Percentiles rank a stretch among this genome's conserved stretches.
Conservation (phyloP, 2,329 filamentous ascomycete genomes). For the Ophiostoma triangulosporum region DNA sequence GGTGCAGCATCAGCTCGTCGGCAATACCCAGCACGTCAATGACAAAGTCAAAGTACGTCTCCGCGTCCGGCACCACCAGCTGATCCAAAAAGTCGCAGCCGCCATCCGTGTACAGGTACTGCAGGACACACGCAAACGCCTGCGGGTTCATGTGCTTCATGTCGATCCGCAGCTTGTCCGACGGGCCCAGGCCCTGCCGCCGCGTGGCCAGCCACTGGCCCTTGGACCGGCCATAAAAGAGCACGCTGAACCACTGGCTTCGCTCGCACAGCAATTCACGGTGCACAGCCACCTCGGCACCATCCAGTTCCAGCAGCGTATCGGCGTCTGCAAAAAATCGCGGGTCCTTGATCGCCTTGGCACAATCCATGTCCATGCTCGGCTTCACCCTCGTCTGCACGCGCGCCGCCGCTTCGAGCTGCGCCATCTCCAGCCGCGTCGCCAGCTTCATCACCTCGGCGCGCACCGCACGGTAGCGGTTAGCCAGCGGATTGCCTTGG, state of each 20-base stretch:
- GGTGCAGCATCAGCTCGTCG: slow-evolving; percentile 90
- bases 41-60: slow-evolving; percentile 78
- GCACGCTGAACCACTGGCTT: slow-evolving; percentile 81
- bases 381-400: slow-evolving; percentile 54
- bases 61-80: slow-evolving; percentile 54
- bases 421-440: slow-evolving; percentile 52
- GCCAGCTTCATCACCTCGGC: slow-evolving; percentile 64
- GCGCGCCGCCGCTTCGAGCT: slow-evolving; percentile 64
- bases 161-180: slow-evolving; percentile 42
- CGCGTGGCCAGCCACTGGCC: slow-evolving; percentile 73
- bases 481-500: slow-evolving; percentile 49
- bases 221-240: slow-evolving; percentile 77
- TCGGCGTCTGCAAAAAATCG: slow-evolving; percentile 70
- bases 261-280: slow-evolving; percentile 67
- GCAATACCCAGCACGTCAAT: slow-evolving; percentile 82
- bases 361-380: slow-evolving; percentile 57
- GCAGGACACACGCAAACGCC: slow-evolving; percentile 67
- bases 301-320: slow-evolving; percentile 63
- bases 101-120: slow-evolving; percentile 70
- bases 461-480: slow-evolving; percentile 66
- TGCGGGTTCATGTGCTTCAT: slow-evolving; percentile 63
- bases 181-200: slow-evolving; percentile 28
- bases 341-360: slow-evolving; percentile 51
- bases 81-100: slow-evolving; percentile 72
- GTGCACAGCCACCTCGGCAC: slow-evolving; percentile 59